Conservation (phyloP, 306 rosid genomes). For the Prunus mongolica region DNA sequence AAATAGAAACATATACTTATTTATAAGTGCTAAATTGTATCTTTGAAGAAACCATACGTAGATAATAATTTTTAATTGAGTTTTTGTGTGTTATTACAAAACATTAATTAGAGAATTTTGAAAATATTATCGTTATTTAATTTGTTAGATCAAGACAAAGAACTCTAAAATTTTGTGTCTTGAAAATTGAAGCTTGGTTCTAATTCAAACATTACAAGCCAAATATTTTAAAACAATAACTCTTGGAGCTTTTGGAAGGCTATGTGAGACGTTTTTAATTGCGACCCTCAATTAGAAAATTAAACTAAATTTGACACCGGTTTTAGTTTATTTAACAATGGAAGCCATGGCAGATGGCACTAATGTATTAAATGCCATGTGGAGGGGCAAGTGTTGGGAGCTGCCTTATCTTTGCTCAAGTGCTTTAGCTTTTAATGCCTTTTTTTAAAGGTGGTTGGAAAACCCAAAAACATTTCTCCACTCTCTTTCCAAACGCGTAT, state of each 20-base stretch:
- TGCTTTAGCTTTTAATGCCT: neutral
- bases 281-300: too few species aligned
- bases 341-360: neutral
- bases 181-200: too few species aligned
- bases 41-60: too few species aligned
- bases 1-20: too few species aligned
- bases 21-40: too few species aligned
- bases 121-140: too few species aligned
- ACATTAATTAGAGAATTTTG: too few species aligned
- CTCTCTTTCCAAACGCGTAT: neutral
- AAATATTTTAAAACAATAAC: neutral
- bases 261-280: neutral
- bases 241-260: neutral
- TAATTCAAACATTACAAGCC: too few species aligned
- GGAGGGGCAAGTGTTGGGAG: constrained; percentile 1
- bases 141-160: too few species aligned
- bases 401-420: neutral
- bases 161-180: too few species aligned
- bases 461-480: neutral
- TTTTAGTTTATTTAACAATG: neutral
- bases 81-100: neutral
- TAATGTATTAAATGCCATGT: neutral
- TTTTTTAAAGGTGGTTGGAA: neutral
- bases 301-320: neutral
- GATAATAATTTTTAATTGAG: too few species aligned